Evolutionary conservation across 441 rosid genomes (phyloP).

Genomic region (Populus trichocarpa): DNA sequence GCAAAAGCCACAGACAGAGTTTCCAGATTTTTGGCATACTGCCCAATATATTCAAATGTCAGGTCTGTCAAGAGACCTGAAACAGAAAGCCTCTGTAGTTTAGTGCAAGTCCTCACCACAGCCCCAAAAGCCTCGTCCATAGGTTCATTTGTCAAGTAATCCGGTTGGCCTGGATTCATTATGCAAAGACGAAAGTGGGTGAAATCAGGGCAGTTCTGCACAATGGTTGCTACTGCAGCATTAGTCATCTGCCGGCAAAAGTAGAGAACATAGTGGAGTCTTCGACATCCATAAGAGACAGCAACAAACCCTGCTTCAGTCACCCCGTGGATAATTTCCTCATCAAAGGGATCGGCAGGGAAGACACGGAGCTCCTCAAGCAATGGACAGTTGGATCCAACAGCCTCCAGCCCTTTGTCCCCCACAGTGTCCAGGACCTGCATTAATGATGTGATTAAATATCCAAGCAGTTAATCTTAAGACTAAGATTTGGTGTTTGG

Average conservation of each 20-base stretch:
- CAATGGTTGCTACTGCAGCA: conserved; percentile 59
- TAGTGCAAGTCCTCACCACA: conserved; percentile 60
- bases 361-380: conserved; percentile 74
- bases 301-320: conserved; percentile 63
- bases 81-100: conserved; percentile 64
- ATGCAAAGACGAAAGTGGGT: conserved; percentile 77
- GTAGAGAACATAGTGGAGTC: conserved; percentile 62
- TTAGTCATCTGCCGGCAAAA: conserved; percentile 72
- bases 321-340: conserved; percentile 47
- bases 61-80: conserved; percentile 63
- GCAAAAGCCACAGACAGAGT: conserved; percentile 75
- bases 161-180: conserved; percentile 63
- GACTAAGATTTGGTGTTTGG: neutral
- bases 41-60: conserved; percentile 58
- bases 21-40: conserved; percentile 63
- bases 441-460: conserved; percentile 14
- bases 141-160: conserved; percentile 53
- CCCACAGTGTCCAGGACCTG: conserved; percentile 70
- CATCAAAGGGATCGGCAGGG: conserved; percentile 62
- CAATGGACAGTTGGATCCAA: conserved; percentile 51
- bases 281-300: conserved; percentile 58
- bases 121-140: conserved; percentile 78
- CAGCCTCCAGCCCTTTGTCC: conserved; percentile 63
- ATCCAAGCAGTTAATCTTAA: neutral
- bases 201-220: conserved; percentile 62